Evolutionary conservation across 768 basidiomycete species (phyloP), one percentile per base, ranked within the genome.

Genomic region (Leccinum broughii): DNA sequence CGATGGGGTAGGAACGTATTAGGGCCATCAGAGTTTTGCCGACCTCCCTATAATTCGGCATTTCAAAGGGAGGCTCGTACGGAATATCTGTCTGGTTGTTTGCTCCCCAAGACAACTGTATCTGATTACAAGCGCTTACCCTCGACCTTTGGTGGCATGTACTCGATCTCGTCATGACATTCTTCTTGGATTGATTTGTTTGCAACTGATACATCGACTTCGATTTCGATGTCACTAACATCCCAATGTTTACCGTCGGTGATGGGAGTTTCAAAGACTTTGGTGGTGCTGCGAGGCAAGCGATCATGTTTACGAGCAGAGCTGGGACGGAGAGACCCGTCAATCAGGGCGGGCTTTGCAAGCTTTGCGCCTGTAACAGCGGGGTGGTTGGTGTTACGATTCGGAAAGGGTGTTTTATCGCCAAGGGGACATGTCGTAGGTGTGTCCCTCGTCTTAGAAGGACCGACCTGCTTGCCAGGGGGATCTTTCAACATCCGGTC

Each of bases 391-490:
- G 64, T 57, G 34, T 74, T 74, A 39, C 88, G 85, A 69, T 91
- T 92, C 3, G 85, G 84, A 64, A 87, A 86, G 2, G 90, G 90
- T 1, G 90, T 92, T 73, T 89, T 91, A 75, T 92, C 90, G 26
- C 79, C 79, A 8, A 92, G 77, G 2, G 88, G 86, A 13, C 84
- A 82, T 72, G 66, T 35, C 57, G 66, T 62, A 20, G 64, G 61
- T 3, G 73, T 64, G 44, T 64, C 69, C 58, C 61, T 69, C 14
- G 37, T 35, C 54, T 70, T 74, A 7, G 61, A 75, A 57, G 62
- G 57, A 52, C 69, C 67, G 7, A 61, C 57, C 26, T 71, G 70
- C 58, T 77, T 78, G 53, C 62, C 68, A 24, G 60, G 59, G 30
- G 14, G 56, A 35, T 65, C 65, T 60, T 67, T 73, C 41, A 54